Evolutionary conservation across 1,284 basidiomycete genomes (phyloP), one percentile per base, ranked within the genome.

Genomic region (Calocybe gambosa): DNA sequence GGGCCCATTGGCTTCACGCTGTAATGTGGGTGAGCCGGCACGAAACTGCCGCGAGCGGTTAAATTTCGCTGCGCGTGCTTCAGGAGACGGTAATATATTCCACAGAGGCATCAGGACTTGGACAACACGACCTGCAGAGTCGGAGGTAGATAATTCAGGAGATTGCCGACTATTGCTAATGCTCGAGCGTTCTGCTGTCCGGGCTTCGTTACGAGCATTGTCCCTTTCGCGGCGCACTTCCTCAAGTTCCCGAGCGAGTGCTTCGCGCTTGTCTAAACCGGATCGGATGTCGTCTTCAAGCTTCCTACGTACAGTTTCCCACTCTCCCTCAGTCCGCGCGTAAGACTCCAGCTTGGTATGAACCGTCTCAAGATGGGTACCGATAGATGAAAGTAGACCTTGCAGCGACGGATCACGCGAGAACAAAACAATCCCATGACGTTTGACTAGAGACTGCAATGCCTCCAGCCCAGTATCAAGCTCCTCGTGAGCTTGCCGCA

Each of bases 51-150:
- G 71, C 23, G 63, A 66, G 49, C 57, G 55, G 12, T 72, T 70
- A 46, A 89, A 75, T 53, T 82, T 86, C 42, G 78, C 68, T 1
- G 79, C 80, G 31, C 90, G 83, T 15, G 80, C 74, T 62, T 87
- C 84, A 4, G 86, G 80, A 0, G 88, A 85, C 5, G 92, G 91
- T 0, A 94, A 76, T 28, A 83, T 71, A 3, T 71, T 63, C 90
- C 91, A 94, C n/a, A 93, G 56, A 5, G 85, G 78, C 40, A 76
- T 74, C 25, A 94, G 75, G 20, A 83, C 63, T 2, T 79, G 67
- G 38, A 82, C 68, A 47, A 89, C 70, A n/a, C 74, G 58, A 19
- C 29, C 51, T 25, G 42, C 38, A 13, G 50, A 51, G 29, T 43
- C 51, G 12, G 39, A 42, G 18, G 47, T 42, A 0, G 42, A 26